phyloP scores from a whole-genome alignment of 345 rosid genomes.

The Citrus mangshanensis region DNA sequence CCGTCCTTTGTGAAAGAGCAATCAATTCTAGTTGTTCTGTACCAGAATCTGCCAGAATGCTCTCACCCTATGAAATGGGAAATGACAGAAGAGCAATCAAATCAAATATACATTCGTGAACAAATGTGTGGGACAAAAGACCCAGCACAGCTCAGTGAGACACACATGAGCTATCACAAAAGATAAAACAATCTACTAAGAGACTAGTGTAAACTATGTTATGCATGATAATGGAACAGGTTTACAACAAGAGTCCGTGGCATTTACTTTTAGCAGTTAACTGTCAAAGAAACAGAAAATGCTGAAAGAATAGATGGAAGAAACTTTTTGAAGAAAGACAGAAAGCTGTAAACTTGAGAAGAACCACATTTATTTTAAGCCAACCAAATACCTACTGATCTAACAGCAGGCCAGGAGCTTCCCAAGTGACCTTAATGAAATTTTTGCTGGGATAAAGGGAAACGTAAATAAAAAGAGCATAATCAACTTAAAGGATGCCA shows the following conservation, averaged over 20 bases:
- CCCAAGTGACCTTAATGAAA: not conserved
- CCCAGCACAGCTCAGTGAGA: not conserved
- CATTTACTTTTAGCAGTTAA: not conserved
- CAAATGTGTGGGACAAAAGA: not conserved
- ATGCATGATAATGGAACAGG: not conserved
- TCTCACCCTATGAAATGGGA: slow-evolving; percentile 57
- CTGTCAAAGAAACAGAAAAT: not conserved
- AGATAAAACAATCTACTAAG: not conserved
- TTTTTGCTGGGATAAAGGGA: not conserved
- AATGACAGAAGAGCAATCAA: slow-evolving; percentile 3
- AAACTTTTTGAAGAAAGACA: not conserved
- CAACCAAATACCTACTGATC: not conserved
- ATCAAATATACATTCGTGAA: not conserved
- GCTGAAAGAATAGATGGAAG: not conserved
- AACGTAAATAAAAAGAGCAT: not conserved
- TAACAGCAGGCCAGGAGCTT: slow-evolving; percentile 1
- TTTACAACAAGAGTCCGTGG: not conserved
- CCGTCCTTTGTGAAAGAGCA: slow-evolving; percentile 96
- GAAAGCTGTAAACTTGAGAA: not conserved
- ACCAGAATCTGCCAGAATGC: slow-evolving; percentile 98
- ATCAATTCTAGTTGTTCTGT: slow-evolving; percentile 97
- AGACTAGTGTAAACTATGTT: not conserved
- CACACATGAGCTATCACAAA: not conserved
- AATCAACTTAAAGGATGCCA: not conserved
- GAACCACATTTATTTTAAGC: not conserved